Conservation (phyloP, 345 rosid genomes). For the Linum tenue region DNA sequence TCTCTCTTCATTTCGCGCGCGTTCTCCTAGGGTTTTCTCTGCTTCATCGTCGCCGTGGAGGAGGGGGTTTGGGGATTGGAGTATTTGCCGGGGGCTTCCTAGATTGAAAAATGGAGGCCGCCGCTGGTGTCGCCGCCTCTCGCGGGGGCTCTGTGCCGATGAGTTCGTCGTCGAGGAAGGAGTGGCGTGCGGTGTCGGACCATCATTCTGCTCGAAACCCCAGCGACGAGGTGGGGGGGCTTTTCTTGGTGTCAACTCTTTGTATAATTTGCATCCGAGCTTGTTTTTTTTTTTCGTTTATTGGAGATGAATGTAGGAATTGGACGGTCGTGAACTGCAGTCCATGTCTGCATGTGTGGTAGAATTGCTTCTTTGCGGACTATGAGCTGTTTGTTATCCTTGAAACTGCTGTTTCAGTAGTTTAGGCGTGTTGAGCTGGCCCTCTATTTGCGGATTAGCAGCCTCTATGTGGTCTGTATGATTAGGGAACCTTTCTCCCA, state of each 20-base stretch:
- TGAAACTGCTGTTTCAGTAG: neutral
- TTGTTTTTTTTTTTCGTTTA: neutral
- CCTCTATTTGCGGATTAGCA: neutral
- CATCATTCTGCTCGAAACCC: slow-evolving; percentile 47
- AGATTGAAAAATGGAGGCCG: slow-evolving; percentile 53
- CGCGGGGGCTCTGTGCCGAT: slow-evolving; percentile 64
- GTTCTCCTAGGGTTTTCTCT: slow-evolving; percentile 7
- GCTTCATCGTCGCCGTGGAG: neutral
- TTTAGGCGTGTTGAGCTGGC: neutral
- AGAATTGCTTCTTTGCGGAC: neutral
- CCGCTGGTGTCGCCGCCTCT: slow-evolving; percentile 47
- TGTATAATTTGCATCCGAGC: neutral
- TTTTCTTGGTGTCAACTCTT: too few species aligned
- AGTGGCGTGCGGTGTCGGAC: slow-evolving; percentile 94
- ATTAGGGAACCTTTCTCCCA: neutral
- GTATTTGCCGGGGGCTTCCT: slow-evolving; percentile 12
- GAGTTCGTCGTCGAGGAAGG: slow-evolving; percentile 51
- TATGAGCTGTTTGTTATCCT: neutral
- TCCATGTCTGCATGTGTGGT: neutral
- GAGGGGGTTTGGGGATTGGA: slow-evolving; percentile 13
- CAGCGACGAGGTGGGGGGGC: slow-evolving; percentile 46
- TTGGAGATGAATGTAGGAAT: neutral
- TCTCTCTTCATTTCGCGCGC: slow-evolving; percentile 11
- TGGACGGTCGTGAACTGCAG: neutral
- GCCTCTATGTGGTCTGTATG: neutral